Conservation (phyloP, 352 stramenopile species). For the Pythium phragmiticola region DNA sequence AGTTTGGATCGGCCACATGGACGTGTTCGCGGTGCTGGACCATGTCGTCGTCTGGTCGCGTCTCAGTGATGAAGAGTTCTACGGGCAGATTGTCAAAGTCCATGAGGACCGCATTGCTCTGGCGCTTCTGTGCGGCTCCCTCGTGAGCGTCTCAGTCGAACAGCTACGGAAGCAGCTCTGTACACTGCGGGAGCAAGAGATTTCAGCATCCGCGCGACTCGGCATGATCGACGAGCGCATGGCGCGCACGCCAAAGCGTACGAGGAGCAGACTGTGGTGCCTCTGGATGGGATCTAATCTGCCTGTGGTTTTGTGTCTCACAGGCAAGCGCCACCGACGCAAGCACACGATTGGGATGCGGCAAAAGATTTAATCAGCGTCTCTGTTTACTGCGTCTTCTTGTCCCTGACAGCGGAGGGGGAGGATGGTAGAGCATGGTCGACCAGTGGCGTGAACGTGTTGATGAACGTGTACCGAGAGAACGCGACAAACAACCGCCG, state of each 20-base stretch:
- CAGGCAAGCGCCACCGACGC: conserved; percentile 27
- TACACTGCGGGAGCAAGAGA: conserved; percentile 33
- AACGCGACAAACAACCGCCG: conserved; percentile 95
- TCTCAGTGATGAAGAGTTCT: conserved; percentile 60
- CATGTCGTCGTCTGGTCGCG: conserved; percentile 49
- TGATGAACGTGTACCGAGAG: conserved; percentile 94
- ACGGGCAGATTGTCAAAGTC: conserved; percentile 50
- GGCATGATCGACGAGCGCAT: conserved; percentile 6
- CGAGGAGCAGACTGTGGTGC: neutral
- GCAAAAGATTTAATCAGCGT: conserved; percentile 22
- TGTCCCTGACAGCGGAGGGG: neutral
- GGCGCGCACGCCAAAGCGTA: conserved; percentile 22
- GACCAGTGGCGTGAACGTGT: conserved; percentile 70
- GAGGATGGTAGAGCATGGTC: neutral
- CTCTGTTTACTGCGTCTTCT: conserved; percentile 28
- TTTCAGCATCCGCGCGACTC: neutral
- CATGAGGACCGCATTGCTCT: conserved; percentile 37
- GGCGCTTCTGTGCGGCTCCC: conserved; percentile 52
- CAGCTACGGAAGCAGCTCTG: conserved; percentile 44
- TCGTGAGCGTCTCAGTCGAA: conserved; percentile 30
- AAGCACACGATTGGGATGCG: conserved; percentile 28
- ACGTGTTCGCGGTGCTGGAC: conserved; percentile 47
- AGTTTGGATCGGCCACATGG: conserved; percentile 19
- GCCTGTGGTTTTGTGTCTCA: conserved; percentile 1
- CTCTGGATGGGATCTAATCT: neutral